Base-by-base conservation (phyloP, 1,284 basidiomycete species). In the Fomitopsis palustris region DNA sequence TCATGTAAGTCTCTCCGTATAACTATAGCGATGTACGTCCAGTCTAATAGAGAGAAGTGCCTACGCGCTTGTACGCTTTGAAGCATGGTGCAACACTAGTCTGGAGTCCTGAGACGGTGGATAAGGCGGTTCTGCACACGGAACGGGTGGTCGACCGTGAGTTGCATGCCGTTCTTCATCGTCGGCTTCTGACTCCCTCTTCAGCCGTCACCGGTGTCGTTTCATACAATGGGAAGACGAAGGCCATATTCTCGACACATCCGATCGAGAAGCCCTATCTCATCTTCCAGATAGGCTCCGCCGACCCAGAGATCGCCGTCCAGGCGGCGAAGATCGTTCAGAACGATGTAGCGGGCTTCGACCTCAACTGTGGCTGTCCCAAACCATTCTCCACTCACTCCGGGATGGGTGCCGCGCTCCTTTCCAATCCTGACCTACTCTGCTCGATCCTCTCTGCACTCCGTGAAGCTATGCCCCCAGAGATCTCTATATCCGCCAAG, bases 41-140 rank as follows among this genome's bases (percentile, higher is more conserved):
- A 23, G 55, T 31, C 55, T 45, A 27, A 42, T 31, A 55, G 55
- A 60, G 37, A 58, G 25, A 67, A 93, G 90, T 95, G 33, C 92
- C 90, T 0, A 93, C 90, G 5, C 87, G 95, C 41, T 74, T 96
- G 17, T 89, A 95, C 64, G 88, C 94, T 8, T 80, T 99, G 45
- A 95, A 96, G 67, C 91, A 98, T 69, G 96, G 96, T 2, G 96
- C 96, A 2, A 88, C 89, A 16, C 81, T 99, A 4, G 96, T 99
- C 0, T 99, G 97, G 97, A 90, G 93, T 10, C 97, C 96, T 0
- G 97, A 99, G 72, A 91, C 95, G 49, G 91, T 99, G 6, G 97
- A 99, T 76, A 94, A 92, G 74, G 97, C 97, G 14, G 95, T 99
- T 59, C 81, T 99, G 49, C 93, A 96, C 58, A 78, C 92, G 0